Evolutionary conservation across 2,329 filamentous ascomycete species (phyloP).

Genomic region (Colletotrichum tropicicola): DNA sequence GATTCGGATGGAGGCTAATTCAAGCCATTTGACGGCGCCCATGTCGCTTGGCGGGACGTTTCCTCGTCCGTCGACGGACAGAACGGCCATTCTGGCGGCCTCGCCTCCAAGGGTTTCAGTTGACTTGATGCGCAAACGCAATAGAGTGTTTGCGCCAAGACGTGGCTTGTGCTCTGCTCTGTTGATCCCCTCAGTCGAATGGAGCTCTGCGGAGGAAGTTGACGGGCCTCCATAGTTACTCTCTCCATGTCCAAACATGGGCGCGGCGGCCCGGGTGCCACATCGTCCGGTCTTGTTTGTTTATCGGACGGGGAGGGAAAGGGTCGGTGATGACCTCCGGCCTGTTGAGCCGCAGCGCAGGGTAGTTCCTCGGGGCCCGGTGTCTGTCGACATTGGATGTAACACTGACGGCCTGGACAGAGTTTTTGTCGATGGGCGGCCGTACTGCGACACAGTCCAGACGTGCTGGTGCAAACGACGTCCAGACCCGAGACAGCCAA

Average conservation of each 20-base stretch:
- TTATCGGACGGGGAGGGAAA: too few relatives aligned
- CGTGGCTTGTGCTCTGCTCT: slow-evolving; percentile 19
- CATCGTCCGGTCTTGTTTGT: too few relatives aligned
- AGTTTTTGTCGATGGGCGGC: neutral
- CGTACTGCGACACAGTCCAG: slow-evolving; percentile 2
- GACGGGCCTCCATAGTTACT: neutral
- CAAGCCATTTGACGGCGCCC: slow-evolving; percentile 13
- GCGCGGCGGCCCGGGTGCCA: too few relatives aligned
- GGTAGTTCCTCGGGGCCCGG: neutral
- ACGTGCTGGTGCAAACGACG: neutral
- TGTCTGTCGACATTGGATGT: neutral
- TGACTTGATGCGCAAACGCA: neutral
- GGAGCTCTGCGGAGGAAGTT: neutral
- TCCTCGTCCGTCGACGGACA: neutral
- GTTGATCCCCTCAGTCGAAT: slow-evolving; percentile 13
- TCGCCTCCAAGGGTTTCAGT: neutral
- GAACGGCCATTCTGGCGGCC: neutral
- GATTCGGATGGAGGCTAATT: slow-evolving; percentile 20
- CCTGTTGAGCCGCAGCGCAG: slow-evolving; percentile 1
- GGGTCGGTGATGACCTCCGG: too few relatives aligned
- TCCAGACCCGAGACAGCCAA: slow-evolving; percentile 22
- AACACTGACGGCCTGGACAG: neutral
- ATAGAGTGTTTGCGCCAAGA: slow-evolving; percentile 1
- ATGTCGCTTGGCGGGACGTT: slow-evolving; percentile 18
- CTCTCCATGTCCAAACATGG: neutral